Conservation (phyloP, 352 stramenopile genomes). For the Phytopythium cucurbitacearum region DNA sequence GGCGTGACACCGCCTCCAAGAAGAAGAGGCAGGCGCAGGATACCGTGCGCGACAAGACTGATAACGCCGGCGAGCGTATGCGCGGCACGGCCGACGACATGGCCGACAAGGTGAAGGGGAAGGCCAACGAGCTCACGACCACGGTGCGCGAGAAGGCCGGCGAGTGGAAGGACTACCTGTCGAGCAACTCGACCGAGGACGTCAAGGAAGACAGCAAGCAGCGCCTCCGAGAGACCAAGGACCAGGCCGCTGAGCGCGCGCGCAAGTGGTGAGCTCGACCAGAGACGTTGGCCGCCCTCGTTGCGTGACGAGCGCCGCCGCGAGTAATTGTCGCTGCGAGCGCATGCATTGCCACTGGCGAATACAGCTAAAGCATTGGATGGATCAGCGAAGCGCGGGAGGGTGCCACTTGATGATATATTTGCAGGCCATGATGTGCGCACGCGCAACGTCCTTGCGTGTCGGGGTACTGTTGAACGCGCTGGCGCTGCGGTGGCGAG, state of each 20-base stretch:
- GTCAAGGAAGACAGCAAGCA: constrained; percentile 21
- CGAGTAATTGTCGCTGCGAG: too few species aligned
- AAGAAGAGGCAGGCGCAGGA: constrained; percentile 6
- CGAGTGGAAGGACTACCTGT: constrained; percentile 16
- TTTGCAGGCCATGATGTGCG: too few species aligned
- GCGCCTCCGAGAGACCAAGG: constrained; percentile 12
- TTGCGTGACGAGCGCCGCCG: too few species aligned
- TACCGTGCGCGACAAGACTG: constrained; percentile 17
- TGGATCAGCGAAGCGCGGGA: too few species aligned
- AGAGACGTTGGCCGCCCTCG: too few species aligned
- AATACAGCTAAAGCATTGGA: too few species aligned
- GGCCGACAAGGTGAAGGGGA: constrained; percentile 26
- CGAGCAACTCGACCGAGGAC: constrained; percentile 13
- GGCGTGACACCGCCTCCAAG: constrained; percentile 4
- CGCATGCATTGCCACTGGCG: too few species aligned
- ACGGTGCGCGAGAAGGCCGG: constrained; percentile 23
- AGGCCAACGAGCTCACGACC: constrained; percentile 27
- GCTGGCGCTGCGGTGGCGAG: too few species aligned
- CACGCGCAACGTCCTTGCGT: too few species aligned
- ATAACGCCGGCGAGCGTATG: constrained; percentile 22
- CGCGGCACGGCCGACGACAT: constrained; percentile 26
- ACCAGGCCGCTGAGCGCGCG: constrained; percentile 11
- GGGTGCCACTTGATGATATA: too few species aligned
- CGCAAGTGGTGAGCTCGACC: too few species aligned
- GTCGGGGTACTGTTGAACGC: too few species aligned